A percentile compares a stretch with the other conserved stretches of the same genome.
These are phyloP conservation scores for Wickerhamomyces queroliae DNA, from an alignment of 805 yeast species.

Conservation along the genomic window DNA sequence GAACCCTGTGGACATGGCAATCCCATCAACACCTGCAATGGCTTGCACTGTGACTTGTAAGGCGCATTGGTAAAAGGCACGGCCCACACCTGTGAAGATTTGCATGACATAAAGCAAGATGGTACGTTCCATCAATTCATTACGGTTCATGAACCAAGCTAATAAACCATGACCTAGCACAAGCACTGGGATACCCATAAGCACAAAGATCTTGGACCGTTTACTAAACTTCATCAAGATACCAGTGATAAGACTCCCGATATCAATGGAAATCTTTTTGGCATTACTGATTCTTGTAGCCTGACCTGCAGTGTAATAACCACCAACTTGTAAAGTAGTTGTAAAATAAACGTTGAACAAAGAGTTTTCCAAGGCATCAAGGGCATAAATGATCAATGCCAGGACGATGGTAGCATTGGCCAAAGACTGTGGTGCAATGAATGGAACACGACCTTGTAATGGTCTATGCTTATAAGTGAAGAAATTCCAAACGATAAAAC, in stretches of 20 bases:
- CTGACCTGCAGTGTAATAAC: constrained; percentile 22
- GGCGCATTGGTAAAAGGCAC: constrained; percentile 21
- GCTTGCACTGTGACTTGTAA: constrained; percentile 24
- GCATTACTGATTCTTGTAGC: constrained; percentile 26
- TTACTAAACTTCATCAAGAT: constrained; percentile 24
- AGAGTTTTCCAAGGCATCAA: constrained; percentile 22
- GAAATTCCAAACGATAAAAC: constrained; percentile 19
- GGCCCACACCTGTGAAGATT: constrained; percentile 23
- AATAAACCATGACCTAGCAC: constrained; percentile 24
- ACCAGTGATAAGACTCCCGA: constrained; percentile 22
- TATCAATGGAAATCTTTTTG: constrained; percentile 23
- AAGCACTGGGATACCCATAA: constrained; percentile 18
- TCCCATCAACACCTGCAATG: constrained; percentile 21
- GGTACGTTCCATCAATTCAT: constrained; percentile 12
- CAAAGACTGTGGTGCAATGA: constrained; percentile 22
- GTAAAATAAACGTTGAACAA: constrained; percentile 21
- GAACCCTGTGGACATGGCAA: constrained; percentile 26
- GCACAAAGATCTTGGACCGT: constrained; percentile 20
- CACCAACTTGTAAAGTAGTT: constrained; percentile 25
- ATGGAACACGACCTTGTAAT: constrained; percentile 14
- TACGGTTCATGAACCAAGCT: constrained; percentile 19
- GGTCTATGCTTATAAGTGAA: constrained; percentile 4
- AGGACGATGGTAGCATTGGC: constrained; percentile 13
- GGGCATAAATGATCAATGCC: constrained; percentile 15
- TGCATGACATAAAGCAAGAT: constrained; percentile 13